Base-by-base conservation (phyloP, 768 basidiomycete genomes). In the Russula brevipes region DNA sequence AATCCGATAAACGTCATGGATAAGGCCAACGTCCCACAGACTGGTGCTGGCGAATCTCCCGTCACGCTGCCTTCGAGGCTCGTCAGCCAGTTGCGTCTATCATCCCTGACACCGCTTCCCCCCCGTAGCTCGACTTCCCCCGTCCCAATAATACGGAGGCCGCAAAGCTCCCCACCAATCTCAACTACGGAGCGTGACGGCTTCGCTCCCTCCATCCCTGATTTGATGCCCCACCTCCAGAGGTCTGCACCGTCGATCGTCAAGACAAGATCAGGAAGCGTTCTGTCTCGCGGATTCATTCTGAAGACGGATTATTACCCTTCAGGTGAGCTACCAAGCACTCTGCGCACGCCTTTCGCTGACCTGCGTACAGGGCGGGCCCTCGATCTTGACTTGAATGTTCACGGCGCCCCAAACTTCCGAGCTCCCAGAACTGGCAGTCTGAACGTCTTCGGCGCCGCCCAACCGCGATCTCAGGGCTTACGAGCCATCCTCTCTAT, bases 361-460 rank as follows among this genome's bases (percentile, higher is more conserved):
- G 47, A 60, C 39, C 5, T 36, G 64, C 17, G 53, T 41, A 41
- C 64, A 93, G 91, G 91, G 47, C 84, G 94, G 66, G 94, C 94
- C 4, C 78, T 94, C 47, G 91, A 96, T 72, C 82, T 98, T 2
- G 93, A 96, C 70, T 80, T 98, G 33, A 92, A 90, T 61, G 81
- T 99, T 9, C 88, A 94, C 71, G 96, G 97, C 39, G 96, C 96
- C 17, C 94, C 96, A 4, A 98, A 98, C 76, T 98, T 98, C 72
- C 80, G 97, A 67, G 85, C 89, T 12, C 89, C 94, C 9, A 81
- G 85, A 55, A 81, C 85, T 53, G 87, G 85, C 33, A 82, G 84
- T 60, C 80, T 98, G 39, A 96, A 95, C 68, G 93, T 99, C 2
- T 98, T 89, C 71, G 97, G 96, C 14, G 92, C 88, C 5, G 96